These are phyloP conservation scores for Trypanosoma cruzi DNA, from an alignment of 208 protist species.

Conservation along the genomic window DNA sequence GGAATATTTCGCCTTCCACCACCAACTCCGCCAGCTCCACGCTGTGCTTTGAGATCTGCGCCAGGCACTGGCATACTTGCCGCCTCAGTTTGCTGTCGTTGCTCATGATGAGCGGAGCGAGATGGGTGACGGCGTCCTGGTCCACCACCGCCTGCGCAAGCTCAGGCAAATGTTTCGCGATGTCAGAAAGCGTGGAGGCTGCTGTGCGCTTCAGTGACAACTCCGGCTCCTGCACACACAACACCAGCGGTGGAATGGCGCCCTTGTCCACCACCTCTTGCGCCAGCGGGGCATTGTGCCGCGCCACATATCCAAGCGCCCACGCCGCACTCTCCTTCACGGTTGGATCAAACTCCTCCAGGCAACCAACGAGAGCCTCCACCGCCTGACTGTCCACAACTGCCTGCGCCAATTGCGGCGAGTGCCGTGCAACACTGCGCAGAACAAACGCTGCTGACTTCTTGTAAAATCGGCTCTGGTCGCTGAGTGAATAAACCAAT, in stretches of 20 bases:
- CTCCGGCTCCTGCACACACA: constrained; percentile 98
- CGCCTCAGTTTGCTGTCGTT: constrained; percentile 97
- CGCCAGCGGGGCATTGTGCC: constrained; percentile 93
- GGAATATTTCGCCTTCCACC: constrained; percentile 99
- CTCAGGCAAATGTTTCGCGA: constrained; percentile 95
- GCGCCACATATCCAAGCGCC: constrained; percentile 98
- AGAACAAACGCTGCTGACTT: constrained; percentile 98
- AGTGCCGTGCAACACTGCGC: constrained; percentile 97
- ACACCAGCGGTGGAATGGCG: constrained; percentile 95
- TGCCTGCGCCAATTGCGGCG: constrained; percentile 95
- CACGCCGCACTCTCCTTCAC: constrained; percentile 98
- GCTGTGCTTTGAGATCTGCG: constrained; percentile 98
- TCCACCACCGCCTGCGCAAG: constrained; percentile 97
- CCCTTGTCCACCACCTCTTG: constrained; percentile 97
- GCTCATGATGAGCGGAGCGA: constrained; percentile 96
- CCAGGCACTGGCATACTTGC: constrained; percentile 95
- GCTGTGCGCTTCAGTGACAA: constrained; percentile 97
- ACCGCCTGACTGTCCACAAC: constrained; percentile 97
- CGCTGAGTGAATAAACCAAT: constrained; percentile 96
- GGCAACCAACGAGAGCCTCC: constrained; percentile 96
- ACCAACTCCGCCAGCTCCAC: constrained; percentile 98
- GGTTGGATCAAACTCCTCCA: constrained; percentile 98
- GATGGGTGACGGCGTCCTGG: constrained; percentile 95
- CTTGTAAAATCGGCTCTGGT: constrained; percentile 98
- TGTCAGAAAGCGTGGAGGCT: constrained; percentile 95